phyloP scores from a whole-genome alignment of 257 asterid species.

The Jacaranda copaia region DNA sequence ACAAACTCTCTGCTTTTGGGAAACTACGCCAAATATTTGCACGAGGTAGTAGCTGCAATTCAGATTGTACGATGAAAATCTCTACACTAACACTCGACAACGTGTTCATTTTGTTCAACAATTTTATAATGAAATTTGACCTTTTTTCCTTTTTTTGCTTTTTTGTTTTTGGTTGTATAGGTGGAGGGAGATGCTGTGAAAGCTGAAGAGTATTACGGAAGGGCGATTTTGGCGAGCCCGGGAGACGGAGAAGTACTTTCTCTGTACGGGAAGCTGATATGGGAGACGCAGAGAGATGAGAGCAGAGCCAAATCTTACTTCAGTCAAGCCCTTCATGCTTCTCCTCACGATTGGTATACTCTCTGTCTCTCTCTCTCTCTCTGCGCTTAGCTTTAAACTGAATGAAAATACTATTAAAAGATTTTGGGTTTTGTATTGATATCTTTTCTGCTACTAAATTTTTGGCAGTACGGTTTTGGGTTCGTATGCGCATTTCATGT shows the following conservation, averaged over 20 bases:
- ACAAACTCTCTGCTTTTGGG: constrained; percentile 60
- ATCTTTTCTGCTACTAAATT: not conserved
- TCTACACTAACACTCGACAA: not conserved
- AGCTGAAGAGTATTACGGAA: constrained; percentile 75
- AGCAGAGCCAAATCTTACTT: constrained; percentile 69
- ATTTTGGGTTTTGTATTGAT: too few species aligned
- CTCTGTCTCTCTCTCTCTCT: too few species aligned
- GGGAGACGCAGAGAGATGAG: constrained; percentile 71
- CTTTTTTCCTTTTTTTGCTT: not conserved
- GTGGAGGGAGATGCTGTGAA: constrained; percentile 68
- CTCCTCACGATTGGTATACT: constrained; percentile 68
- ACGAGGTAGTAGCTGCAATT: constrained; percentile 57
- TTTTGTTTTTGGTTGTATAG: constrained; percentile 31
- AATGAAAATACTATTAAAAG: not conserved
- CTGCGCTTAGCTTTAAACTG: not conserved
- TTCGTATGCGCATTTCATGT: constrained; percentile 74
- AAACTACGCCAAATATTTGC: constrained; percentile 78
- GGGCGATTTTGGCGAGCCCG: constrained; percentile 75
- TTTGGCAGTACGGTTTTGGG: constrained; percentile 66
- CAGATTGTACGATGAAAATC: not conserved
- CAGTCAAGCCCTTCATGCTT: constrained; percentile 66
- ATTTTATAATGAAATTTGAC: not conserved
- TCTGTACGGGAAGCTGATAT: constrained; percentile 63
- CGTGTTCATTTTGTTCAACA: not conserved
- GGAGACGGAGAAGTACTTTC: constrained; percentile 79